These are phyloP conservation scores for Favolaschia claudopus DNA, from an alignment of 768 basidiomycete species.

Conservation along the genomic window DNA sequence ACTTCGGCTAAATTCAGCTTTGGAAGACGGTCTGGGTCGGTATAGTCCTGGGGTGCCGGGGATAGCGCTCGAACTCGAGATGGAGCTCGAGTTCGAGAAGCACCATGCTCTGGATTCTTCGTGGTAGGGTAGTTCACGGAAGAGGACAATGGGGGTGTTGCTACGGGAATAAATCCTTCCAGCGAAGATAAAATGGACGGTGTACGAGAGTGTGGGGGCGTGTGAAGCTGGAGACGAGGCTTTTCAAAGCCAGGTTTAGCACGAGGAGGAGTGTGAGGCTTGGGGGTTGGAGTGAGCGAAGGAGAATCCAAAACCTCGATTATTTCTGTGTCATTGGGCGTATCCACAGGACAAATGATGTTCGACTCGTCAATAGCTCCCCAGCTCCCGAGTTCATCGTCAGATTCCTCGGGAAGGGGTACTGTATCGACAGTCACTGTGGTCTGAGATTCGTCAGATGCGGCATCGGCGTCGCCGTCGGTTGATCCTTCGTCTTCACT, in stretches of 20 bases:
- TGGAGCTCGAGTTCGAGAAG: constrained; percentile 24
- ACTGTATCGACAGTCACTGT: neutral
- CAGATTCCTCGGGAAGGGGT: constrained; percentile 51
- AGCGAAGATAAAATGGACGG: too few species aligned
- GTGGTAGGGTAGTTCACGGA: constrained; percentile 29
- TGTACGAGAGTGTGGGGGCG: constrained; percentile 48
- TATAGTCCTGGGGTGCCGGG: neutral
- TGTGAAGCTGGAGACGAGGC: constrained; percentile 41
- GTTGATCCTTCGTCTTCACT: too few species aligned
- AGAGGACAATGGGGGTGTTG: constrained; percentile 31
- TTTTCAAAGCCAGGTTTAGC: neutral
- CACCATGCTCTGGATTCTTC: neutral
- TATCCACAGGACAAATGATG: constrained; percentile 6
- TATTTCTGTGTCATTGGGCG: too few species aligned
- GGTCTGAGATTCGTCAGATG: neutral
- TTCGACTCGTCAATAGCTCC: constrained; percentile 21
- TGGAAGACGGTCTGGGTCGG: neutral
- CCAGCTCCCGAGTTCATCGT: constrained; percentile 54
- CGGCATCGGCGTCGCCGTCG: neutral
- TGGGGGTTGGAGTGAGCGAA: too few species aligned
- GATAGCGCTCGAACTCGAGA: constrained; percentile 7
- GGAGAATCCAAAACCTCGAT: too few species aligned
- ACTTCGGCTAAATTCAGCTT: too few species aligned
- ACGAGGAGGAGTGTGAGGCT: neutral
- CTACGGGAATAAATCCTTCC: too few species aligned